These are phyloP conservation scores for Ramaria sp. DNA, from an alignment of 768 basidiomycete genomes.

Conservation along the genomic window DNA sequence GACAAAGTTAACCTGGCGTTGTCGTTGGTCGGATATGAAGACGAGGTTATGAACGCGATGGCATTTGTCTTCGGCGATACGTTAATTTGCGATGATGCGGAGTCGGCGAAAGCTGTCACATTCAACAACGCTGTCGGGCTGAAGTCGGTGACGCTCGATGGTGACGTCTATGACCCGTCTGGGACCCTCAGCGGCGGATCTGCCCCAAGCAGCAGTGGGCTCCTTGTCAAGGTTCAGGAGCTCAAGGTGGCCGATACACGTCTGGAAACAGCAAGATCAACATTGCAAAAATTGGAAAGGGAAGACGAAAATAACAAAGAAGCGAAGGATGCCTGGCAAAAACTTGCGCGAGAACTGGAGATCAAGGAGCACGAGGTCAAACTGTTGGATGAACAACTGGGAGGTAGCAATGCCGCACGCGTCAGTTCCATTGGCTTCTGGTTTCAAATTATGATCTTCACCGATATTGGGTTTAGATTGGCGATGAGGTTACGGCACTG, in stretches of 20 bases:
- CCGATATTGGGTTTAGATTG: constrained; percentile 40
- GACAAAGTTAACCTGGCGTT: constrained; percentile 80
- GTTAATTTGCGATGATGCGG: constrained; percentile 82
- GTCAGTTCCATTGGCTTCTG: constrained; percentile 33
- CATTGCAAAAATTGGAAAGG: constrained; percentile 40
- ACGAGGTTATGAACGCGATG: constrained; percentile 82
- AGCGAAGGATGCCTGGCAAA: constrained; percentile 52
- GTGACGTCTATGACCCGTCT: constrained; percentile 93
- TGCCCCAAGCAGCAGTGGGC: constrained; percentile 62
- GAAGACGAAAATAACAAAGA: constrained; percentile 43
- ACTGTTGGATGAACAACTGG: constrained; percentile 74
- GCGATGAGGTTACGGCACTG: constrained; percentile 64
- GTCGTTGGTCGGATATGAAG: constrained; percentile 74
- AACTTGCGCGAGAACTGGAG: constrained; percentile 58
- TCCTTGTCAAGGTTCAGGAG: constrained; percentile 77
- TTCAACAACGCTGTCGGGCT: constrained; percentile 61
- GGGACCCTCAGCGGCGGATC: constrained; percentile 91
- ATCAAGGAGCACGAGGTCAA: constrained; percentile 82
- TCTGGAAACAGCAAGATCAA: constrained; percentile 37
- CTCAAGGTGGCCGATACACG: constrained; percentile 56
- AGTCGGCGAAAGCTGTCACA: constrained; percentile 79
- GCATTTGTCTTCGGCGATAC: constrained; percentile 89
- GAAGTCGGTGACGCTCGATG: constrained; percentile 85
- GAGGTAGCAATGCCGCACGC: constrained; percentile 80
- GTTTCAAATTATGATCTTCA: not conserved